phyloP scores from a whole-genome alignment of 2,329 filamentous ascomycete genomes.

The Colletotrichum simmondsii region DNA sequence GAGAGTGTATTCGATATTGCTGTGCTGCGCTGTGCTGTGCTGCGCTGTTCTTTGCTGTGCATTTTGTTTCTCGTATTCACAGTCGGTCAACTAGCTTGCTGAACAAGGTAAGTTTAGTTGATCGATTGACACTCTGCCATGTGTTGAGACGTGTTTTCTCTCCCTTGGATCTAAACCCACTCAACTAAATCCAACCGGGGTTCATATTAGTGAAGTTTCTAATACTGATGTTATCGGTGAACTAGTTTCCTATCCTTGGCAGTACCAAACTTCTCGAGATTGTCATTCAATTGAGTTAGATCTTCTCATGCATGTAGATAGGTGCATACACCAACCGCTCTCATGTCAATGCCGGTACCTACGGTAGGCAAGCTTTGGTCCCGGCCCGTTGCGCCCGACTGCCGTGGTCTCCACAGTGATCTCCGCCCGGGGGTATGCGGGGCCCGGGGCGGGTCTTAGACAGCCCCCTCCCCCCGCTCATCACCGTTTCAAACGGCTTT shows the following conservation, averaged over 20 bases:
- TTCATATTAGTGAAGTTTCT: background rate
- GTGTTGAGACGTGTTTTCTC: background rate
- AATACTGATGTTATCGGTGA: background rate
- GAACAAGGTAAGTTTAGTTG: no score
- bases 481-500: background rate
- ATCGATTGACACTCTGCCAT: background rate
- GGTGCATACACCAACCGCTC: background rate
- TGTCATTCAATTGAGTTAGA: background rate
- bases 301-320: background rate
- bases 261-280: background rate
- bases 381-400: background rate
- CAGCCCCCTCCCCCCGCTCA: background rate
- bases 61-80: constrained; percentile 10
- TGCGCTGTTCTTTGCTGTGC: no score
- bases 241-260: no score
- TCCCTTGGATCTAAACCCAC: background rate
- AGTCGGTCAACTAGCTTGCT: background rate
- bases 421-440: constrained; percentile 2
- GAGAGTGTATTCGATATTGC: background rate
- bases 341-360: background rate
- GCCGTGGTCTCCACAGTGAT: background rate
- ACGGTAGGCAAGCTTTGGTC: background rate
- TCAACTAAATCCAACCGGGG: background rate
- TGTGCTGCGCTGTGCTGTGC: background rate
- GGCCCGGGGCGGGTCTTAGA: constrained; percentile 6